These are phyloP conservation scores for Alloteropsis angusta DNA, from an alignment of 202 grass and related monocot species.

Conservation along the genomic window DNA sequence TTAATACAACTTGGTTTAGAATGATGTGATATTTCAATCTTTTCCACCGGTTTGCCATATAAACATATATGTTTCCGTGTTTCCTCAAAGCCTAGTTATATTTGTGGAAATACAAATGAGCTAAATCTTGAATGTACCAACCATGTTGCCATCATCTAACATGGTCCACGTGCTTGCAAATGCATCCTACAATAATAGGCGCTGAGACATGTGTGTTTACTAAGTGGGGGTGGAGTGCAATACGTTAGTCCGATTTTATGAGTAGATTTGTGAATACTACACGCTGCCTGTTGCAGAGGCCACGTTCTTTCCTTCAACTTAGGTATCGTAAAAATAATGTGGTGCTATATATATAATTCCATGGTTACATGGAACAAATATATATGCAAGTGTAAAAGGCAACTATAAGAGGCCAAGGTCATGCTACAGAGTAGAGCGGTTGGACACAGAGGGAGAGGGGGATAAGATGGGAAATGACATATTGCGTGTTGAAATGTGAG, in stretches of 20 bases:
- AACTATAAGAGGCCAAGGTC: background rate
- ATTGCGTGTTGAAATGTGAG: background rate
- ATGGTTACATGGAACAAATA: background rate
- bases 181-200: too few relatives aligned
- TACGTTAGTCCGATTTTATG: too few relatives aligned
- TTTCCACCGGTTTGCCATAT: background rate
- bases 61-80: background rate
- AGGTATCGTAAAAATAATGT: background rate
- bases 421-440: too few relatives aligned
- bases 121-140: background rate
- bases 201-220: too few relatives aligned
- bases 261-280: background rate
- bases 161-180: too few relatives aligned
- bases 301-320: background rate
- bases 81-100: background rate
- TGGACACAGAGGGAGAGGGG: background rate
- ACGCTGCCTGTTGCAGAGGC: background rate
- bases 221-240: too few relatives aligned
- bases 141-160: too few relatives aligned
- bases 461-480: background rate
- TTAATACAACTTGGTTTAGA: background rate
- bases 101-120: background rate
- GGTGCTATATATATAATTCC: background rate
- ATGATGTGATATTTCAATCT: too few relatives aligned
- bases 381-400: background rate